Conservation (phyloP, 148 eudicot species). For the Cornus suecica region DNA sequence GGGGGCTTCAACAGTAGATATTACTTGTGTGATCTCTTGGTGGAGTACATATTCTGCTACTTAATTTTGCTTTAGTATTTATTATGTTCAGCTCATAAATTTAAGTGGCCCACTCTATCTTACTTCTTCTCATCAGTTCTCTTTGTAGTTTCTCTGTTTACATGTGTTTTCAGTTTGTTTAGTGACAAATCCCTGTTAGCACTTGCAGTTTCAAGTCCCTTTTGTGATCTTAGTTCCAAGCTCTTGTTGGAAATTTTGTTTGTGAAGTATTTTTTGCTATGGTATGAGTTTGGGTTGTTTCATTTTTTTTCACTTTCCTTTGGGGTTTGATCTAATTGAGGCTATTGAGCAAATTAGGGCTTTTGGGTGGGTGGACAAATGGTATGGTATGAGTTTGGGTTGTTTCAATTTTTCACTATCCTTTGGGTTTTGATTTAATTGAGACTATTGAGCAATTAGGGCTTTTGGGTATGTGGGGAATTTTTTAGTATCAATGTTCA, state of each 20-base stretch:
- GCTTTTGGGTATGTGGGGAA: conserved; percentile 17
- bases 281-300: background rate
- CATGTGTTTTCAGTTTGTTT: background rate
- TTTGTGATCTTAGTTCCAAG: background rate
- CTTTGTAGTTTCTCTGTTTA: background rate
- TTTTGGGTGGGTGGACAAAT: too few species aligned
- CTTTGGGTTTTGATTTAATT: conserved; percentile 13
- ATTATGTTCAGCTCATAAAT: conserved; percentile 38
- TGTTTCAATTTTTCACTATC: background rate
- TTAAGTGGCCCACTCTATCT: conserved; percentile 32
- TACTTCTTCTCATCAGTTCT: conserved; percentile 7
- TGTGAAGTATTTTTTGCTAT: background rate
- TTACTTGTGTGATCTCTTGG: conserved; percentile 24
- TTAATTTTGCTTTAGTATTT: conserved; percentile 31
- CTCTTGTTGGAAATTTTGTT: background rate
- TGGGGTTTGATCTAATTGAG: too few species aligned
- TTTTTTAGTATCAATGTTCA: background rate
- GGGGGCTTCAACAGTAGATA: conserved; percentile 22
- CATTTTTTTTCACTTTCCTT: too few species aligned
- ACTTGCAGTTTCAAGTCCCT: background rate
- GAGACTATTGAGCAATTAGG: conserved; percentile 25
- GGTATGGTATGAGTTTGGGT: too few species aligned
- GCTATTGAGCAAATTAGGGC: too few species aligned
- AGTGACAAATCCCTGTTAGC: background rate
- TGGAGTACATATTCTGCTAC: conserved; percentile 33